phyloP scores from a whole-genome alignment of 2,329 filamentous ascomycete species.

The Colletotrichum orchidophilum region DNA sequence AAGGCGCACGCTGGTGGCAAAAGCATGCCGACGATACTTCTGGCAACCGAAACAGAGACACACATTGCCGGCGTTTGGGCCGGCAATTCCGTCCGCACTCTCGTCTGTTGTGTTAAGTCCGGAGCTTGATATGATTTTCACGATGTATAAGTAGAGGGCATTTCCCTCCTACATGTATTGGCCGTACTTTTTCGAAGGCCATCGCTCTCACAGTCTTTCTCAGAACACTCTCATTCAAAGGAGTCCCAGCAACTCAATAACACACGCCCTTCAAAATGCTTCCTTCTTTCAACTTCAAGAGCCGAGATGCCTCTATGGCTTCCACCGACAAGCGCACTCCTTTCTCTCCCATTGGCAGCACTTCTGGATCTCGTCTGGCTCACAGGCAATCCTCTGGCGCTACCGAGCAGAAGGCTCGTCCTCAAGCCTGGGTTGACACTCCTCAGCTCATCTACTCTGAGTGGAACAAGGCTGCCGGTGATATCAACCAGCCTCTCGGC shows the following conservation, averaged over 20 bases:
- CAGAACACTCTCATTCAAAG: neutral
- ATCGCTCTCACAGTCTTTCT: neutral
- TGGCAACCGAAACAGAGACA: neutral
- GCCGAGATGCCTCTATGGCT: neutral
- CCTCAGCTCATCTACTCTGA: slow-evolving; percentile 14
- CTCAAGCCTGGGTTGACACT: slow-evolving; percentile 17
- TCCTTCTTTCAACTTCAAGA: neutral
- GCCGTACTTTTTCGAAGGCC: neutral
- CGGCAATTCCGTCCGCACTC: neutral
- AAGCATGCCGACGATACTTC: neutral
- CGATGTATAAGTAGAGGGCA: neutral
- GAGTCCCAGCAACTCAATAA: neutral
- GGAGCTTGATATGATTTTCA: neutral
- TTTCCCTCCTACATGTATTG: neutral
- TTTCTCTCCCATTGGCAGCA: neutral
- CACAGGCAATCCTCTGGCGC: neutral
- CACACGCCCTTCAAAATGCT: neutral
- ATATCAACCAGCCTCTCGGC: neutral
- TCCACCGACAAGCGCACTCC: neutral
- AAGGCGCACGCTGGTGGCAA: neutral
- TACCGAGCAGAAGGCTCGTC: slow-evolving; percentile 3
- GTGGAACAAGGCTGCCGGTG: slow-evolving; percentile 9
- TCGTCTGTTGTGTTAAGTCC: neutral
- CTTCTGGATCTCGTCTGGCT: neutral
- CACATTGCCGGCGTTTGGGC: neutral